Conservation (phyloP, 1,139 yeast species). For the Hyphopichia fennica region DNA sequence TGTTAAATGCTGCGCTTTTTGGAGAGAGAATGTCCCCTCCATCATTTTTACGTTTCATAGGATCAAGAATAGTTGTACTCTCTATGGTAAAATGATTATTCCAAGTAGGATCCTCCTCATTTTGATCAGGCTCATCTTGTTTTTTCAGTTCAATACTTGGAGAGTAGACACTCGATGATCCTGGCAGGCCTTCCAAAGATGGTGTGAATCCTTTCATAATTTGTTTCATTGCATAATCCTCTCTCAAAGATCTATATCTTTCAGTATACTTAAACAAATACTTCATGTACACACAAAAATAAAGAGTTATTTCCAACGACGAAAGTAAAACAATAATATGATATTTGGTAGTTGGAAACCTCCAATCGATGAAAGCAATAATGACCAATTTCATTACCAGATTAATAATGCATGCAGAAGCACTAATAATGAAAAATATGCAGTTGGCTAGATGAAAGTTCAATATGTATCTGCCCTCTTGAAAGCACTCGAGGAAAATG, state of each 20-base stretch:
- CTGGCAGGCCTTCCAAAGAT: slow-evolving; percentile 2
- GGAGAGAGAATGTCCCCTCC: background rate
- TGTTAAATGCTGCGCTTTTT: background rate
- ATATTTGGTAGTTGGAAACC: slow-evolving; percentile 6
- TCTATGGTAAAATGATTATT: background rate
- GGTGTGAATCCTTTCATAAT: slow-evolving; percentile 3
- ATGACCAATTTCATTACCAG: slow-evolving; percentile 5
- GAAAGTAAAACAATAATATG: slow-evolving; percentile 4
- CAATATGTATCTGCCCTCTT: background rate
- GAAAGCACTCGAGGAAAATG: background rate
- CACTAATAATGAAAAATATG: background rate
- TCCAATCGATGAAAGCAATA: slow-evolving; percentile 5
- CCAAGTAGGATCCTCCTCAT: background rate
- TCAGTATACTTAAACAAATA: background rate
- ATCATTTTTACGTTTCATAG: slow-evolving; percentile 1
- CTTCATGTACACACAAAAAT: background rate
- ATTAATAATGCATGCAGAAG: background rate
- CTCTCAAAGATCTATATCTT: background rate
- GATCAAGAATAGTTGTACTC: slow-evolving; percentile 3
- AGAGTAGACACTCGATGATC: slow-evolving; percentile 2
- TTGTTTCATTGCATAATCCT: slow-evolving; percentile 3
- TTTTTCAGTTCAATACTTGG: background rate
- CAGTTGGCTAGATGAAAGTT: background rate
- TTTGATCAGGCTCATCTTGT: background rate
- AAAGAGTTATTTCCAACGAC: slow-evolving; percentile 1